These are phyloP conservation scores for Tolypocladium album DNA, from an alignment of 2,329 filamentous ascomycete genomes.

Conservation along the genomic window DNA sequence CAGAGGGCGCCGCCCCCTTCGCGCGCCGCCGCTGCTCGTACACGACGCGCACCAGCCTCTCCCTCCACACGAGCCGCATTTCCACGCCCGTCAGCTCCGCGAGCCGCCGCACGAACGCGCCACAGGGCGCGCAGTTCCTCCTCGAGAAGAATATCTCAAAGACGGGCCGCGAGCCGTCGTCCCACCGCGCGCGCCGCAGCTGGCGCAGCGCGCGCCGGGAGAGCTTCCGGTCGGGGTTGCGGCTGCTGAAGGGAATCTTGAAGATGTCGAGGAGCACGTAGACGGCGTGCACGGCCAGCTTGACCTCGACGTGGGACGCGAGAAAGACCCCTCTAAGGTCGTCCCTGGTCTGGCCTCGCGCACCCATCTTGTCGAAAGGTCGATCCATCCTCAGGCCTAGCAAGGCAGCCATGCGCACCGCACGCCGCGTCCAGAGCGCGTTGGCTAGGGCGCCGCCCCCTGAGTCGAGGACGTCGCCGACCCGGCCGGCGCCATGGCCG, in stretches of 20 bases:
- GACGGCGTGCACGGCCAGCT: constrained; percentile 23
- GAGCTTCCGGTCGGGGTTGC: constrained; percentile 3
- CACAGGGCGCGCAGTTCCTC: constrained; percentile 19
- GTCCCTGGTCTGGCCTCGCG: neutral
- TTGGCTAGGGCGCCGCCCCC: constrained; percentile 15
- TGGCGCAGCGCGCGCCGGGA: constrained; percentile 7
- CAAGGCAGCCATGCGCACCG: constrained; percentile 15
- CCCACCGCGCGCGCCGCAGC: constrained; percentile 13
- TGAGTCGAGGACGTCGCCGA: constrained; percentile 18
- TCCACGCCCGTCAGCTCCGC: constrained; percentile 14
- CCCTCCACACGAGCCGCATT: constrained; percentile 15
- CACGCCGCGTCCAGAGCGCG: constrained; percentile 17
- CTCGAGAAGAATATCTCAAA: constrained; percentile 26
- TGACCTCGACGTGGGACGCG: constrained; percentile 28
- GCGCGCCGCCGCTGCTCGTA: constrained; percentile 8
- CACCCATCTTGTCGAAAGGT: constrained; percentile 14
- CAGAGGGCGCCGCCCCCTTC: neutral
- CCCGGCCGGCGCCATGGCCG: constrained; percentile 17
- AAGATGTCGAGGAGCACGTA: constrained; percentile 16
- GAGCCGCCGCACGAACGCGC: constrained; percentile 13
- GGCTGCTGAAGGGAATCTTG: constrained; percentile 11
- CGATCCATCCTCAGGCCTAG: constrained; percentile 18
- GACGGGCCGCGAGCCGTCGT: constrained; percentile 13
- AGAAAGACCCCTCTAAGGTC: constrained; percentile 15
- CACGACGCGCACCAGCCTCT: constrained; percentile 14